Evolutionary conservation across 805 yeast genomes (phyloP).

Genomic region (Saccharomycopsis sp.): DNA sequence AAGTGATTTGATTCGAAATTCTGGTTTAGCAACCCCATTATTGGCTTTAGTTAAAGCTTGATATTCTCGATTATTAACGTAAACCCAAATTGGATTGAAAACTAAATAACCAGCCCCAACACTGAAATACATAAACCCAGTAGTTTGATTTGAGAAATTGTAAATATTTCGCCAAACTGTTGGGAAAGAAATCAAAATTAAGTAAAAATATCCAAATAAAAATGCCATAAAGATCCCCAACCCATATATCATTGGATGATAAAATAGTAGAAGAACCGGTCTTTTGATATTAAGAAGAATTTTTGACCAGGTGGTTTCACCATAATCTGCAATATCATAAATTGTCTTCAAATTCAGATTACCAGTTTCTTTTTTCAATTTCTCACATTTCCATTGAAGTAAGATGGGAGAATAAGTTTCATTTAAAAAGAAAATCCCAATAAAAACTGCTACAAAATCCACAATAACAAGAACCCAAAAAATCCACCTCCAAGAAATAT

Average conservation of each 20-base stretch:
- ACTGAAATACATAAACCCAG: slow-evolving; percentile 36
- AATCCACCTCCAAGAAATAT: slow-evolving; percentile 52
- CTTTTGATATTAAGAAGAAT: slow-evolving; percentile 36
- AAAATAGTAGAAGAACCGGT: slow-evolving; percentile 42
- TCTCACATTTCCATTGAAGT: slow-evolving; percentile 35
- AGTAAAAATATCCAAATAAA: slow-evolving; percentile 54
- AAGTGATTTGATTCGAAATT: slow-evolving; percentile 47
- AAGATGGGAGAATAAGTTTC: slow-evolving; percentile 54
- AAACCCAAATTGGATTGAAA: slow-evolving; percentile 41
- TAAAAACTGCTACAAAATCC: slow-evolving; percentile 36
- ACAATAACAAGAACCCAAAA: slow-evolving; percentile 34
- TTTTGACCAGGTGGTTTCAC: slow-evolving; percentile 30
- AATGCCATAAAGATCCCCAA: slow-evolving; percentile 56
- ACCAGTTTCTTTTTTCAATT: slow-evolving; percentile 39
- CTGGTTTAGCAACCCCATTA: slow-evolving; percentile 52
- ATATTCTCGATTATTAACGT: neutral
- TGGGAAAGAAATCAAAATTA: slow-evolving; percentile 53
- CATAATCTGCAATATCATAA: slow-evolving; percentile 43
- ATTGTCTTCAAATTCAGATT: slow-evolving; percentile 50
- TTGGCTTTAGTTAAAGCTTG: slow-evolving; percentile 17
- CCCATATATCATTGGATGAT: slow-evolving; percentile 56
- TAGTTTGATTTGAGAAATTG: slow-evolving; percentile 42
- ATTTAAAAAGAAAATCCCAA: slow-evolving; percentile 35
- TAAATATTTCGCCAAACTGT: slow-evolving; percentile 32
- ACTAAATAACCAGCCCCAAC: slow-evolving; percentile 43